Evolutionary conservation across 2,329 filamentous ascomycete genomes (phyloP), one percentile per base, ranked within the genome.

Genomic region (Pseudocercospora fuligena): DNA sequence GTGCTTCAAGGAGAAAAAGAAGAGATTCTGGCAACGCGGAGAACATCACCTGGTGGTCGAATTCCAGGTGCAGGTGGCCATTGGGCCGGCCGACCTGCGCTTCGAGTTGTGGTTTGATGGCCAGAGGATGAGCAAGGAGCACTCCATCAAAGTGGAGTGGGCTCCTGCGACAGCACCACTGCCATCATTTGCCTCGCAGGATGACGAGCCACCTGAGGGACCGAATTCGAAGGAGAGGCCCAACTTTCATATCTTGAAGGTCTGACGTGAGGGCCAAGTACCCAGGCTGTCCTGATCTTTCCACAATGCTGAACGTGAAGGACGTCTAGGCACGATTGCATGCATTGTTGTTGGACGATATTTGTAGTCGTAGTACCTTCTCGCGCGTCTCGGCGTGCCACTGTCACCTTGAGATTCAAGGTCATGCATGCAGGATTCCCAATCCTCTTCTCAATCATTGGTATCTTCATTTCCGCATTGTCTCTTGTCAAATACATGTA

Each of bases 21-120:
- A 73, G 59, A 73, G 72, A 25, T 79, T 78, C 66, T 80, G 78
- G 78, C 75, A 72, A 0, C 56, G 75, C 6, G 75, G 75, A 31
- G 74, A 75, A 60, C 75, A 76, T 63, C 78, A 79, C 63, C 67
- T 75, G 57, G 72, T 73, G 53, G 76, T 80, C 12, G 74, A 78
- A 40, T 80, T 78, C 61, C 67, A 77, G 12, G 72, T 81, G 2
- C 72, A 75, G n/a, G 78, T 80, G 12, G 66, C 79, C 47, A 76
- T 80, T 25, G 79, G 78, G 0, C 78, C 79, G 0, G 79, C 79
- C 0, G 79, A 80, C 36, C 72, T 81, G 6, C 70, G 72, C 3
- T 80, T 80, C 63, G 78, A 80, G 69, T 73, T 80, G 0, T 80
- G 78, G 36, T 60, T 60, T 16, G 57, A 60, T 21, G 33, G 43